Percentiles rank a stretch among this genome's conserved stretches.
Evolutionary conservation across 2,329 filamentous ascomycete genomes (phyloP).

Genomic region (Pseudocercospora musae): DNA sequence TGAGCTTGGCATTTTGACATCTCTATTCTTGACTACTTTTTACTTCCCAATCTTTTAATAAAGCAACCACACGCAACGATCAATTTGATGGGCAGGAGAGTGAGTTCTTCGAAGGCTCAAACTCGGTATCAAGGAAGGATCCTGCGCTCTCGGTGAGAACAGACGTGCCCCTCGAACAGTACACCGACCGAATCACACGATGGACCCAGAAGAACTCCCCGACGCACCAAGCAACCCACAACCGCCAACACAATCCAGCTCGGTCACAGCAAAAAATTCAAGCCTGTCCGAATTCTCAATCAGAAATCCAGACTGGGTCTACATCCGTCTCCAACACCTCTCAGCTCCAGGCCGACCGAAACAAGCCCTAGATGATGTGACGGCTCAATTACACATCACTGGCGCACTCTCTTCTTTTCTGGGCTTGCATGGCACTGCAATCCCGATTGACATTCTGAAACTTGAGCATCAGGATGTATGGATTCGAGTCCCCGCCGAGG

Average conservation of each 20-base stretch:
- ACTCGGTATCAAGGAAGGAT: too few species aligned
- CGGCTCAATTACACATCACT: slow-evolving; percentile 61
- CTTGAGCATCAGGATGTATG: slow-evolving; percentile 56
- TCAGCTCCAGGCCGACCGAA: not conserved
- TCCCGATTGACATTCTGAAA: slow-evolving; percentile 68
- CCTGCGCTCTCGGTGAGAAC: too few species aligned
- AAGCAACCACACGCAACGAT: too few species aligned
- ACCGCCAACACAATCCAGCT: not conserved
- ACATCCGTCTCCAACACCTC: slow-evolving; percentile 42
- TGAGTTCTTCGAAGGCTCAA: too few species aligned
- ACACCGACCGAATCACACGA: too few species aligned
- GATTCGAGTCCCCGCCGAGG: slow-evolving; percentile 62
- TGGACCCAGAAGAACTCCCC: too few species aligned
- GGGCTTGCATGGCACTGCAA: slow-evolving; percentile 63
- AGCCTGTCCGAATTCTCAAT: slow-evolving; percentile 39
- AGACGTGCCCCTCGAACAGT: too few species aligned
- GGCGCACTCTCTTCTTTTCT: slow-evolving; percentile 66
- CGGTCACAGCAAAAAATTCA: slow-evolving; percentile 18
- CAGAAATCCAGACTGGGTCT: slow-evolving; percentile 39
- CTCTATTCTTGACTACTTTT: not conserved
- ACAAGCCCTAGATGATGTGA: slow-evolving; percentile 56
- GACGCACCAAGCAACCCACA: too few species aligned
- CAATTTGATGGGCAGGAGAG: too few species aligned
- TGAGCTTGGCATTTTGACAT: not conserved
- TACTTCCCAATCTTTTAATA: not conserved